Base-by-base conservation (phyloP, 164 flowering plant genomes). In the Houttuynia cordata region DNA sequence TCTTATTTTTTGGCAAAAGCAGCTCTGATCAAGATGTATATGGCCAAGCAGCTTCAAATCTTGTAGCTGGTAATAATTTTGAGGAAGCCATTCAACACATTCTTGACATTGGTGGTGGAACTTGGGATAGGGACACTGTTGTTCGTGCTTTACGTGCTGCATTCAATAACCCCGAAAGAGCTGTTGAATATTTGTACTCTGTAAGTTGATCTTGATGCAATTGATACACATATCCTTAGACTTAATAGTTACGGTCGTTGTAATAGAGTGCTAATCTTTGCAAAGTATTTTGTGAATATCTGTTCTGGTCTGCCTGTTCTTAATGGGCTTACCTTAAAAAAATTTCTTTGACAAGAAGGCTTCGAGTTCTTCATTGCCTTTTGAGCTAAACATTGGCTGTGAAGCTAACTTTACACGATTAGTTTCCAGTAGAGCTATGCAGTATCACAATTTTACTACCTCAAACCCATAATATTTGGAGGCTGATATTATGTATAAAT, bases 81-180 rank as follows among this genome's bases (percentile, higher is more conserved):
- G 97, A 90, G 67, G 79, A 62, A 59, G 58, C 89, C 45, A 68
- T 86, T 62, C 89, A 83, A 68, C 88, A 88, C 61, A 86, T 93
- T 60, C 80, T 90, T 69, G 99, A 90, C 66, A 86, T 93, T 80
- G 97, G 98, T 67, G 98, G 97, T 41, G 98, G 98, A 20, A 84
- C 69, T 47, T 93, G 98, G 98, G 98, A 93, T 54, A 83, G 92
- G 63, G 96, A 86, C 41, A 90, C 84, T 19, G 94, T 90, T 71
- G 68, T 86, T 30, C 94, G 92, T 63, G 96, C 98, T 63, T 80
- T 90, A 57, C 96, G 97, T 67, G 99, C 97, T 67, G 97, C 99
- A 18, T 93, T 42, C 62, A 93, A 93, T 69, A 93, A 93, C 54
- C 99, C 99, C 13, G 99, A 90, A 74, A 84, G 97, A 73, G 99